Percentiles rank a stretch among this genome's conserved stretches.
phyloP scores from a whole-genome alignment of 176 grass and related monocot species.

The Panicum miliaceum region DNA sequence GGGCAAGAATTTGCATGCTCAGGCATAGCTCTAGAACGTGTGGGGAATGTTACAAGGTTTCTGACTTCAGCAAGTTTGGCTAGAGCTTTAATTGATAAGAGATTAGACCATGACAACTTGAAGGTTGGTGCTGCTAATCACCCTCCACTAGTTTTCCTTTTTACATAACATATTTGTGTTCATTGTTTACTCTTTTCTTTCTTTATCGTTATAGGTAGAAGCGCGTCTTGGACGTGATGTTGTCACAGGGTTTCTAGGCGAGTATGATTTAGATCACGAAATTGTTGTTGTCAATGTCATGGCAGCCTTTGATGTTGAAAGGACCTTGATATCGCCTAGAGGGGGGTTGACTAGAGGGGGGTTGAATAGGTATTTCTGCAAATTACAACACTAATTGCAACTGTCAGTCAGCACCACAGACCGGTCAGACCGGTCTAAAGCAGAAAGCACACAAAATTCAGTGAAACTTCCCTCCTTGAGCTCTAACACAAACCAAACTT shows the following conservation, averaged over 20 bases:
- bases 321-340: too few relatives aligned
- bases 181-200: neutral
- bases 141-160: neutral
- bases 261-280: neutral
- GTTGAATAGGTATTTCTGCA: too few relatives aligned
- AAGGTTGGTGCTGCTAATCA: constrained; percentile 26
- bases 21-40: constrained; percentile 3
- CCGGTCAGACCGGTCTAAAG: too few relatives aligned
- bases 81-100: constrained; percentile 1
- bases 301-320: neutral
- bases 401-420: too few relatives aligned
- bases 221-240: neutral
- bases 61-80: constrained; percentile 36
- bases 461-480: too few relatives aligned
- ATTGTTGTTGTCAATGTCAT: constrained; percentile 14
- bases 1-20: constrained; percentile 31
- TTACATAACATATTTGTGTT: neutral
- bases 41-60: constrained; percentile 8
- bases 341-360: too few relatives aligned
- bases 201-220: constrained; percentile 23
- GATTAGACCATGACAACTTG: neutral
- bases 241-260: neutral
- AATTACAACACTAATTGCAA: too few relatives aligned
- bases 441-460: too few relatives aligned
- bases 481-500: too few relatives aligned